Base-by-base conservation (phyloP, 2,329 filamentous ascomycete genomes). In the Beauveria caledonica region DNA sequence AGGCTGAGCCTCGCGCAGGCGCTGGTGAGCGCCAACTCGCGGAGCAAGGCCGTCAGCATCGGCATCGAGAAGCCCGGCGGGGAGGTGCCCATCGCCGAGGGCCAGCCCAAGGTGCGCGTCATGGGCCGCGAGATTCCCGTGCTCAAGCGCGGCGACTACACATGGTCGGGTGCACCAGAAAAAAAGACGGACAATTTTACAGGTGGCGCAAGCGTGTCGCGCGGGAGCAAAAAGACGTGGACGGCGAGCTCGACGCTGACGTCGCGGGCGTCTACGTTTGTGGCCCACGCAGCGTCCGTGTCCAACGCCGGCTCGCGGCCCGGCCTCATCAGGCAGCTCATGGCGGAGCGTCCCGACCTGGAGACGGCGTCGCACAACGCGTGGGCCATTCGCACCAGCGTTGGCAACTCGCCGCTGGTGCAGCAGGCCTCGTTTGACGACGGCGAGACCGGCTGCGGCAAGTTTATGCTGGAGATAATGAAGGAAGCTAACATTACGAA, bases 1-100 rank as follows among this genome's bases (percentile, higher is more conserved):
- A 80, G 90, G 51, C 76, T 96, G 21, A 95, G 90, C 69, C 76
- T 96, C 21, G 89, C 87, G 0, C 91, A 96, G 72, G 90, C 89
- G 0, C 86, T 94, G 1, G 89, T 95, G 17, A 92, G 89, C 69
- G 85, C 86, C 29, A 94, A 93, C 69, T 91, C 88, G 62, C 83
- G 86, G 64, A 85, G 83, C 40, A 92, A 92, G 73, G 91, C 91
- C 10, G 80, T 86, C 29, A 88, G 82, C 63, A 74, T 96, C 33
- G 91, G 91, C 0, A 76, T 96, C 21, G 85, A 89, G 63, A 83
- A 78, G 55, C 80, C 80, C 42, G 87, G 85, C 0, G 87, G 89
- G 50, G 84, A 89, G 44, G 84, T 89, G 67, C 86, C 85, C 0
- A 88, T 87, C 79, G 88, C 87, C 0, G 80, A 87, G 61, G 90